A percentile compares a stretch with the other conserved stretches of the same genome.
These are phyloP conservation scores for Pulveroboletus sp. DNA, from an alignment of 768 basidiomycete species.

Conservation along the genomic window DNA sequence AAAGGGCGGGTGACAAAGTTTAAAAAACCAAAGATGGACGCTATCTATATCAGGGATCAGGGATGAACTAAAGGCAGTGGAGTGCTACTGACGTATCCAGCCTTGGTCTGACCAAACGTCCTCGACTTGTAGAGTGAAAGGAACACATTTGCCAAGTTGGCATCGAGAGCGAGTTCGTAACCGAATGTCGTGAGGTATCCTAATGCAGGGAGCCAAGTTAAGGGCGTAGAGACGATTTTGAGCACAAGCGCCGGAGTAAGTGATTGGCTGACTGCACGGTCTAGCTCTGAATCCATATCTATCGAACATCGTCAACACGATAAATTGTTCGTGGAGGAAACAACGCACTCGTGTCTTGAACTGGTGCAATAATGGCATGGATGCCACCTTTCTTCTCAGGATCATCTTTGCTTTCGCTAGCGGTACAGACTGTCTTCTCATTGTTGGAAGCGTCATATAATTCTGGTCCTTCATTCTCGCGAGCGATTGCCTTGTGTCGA, in stretches of 20 bases:
- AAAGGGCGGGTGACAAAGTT: slow-evolving; percentile 51
- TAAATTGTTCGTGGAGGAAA: neutral
- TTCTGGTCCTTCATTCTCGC: neutral
- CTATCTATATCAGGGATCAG: slow-evolving; percentile 16
- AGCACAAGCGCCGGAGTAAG: slow-evolving; percentile 35
- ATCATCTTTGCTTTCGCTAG: slow-evolving; percentile 22
- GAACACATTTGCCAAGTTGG: slow-evolving; percentile 47
- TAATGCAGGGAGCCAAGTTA: slow-evolving; percentile 55
- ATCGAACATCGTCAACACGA: neutral
- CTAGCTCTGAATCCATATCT: slow-evolving; percentile 35
- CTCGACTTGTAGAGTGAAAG: slow-evolving; percentile 36
- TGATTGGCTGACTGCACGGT: slow-evolving; percentile 44
- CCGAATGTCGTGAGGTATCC: slow-evolving; percentile 58
- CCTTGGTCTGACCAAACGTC: slow-evolving; percentile 45
- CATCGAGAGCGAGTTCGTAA: slow-evolving; percentile 55
- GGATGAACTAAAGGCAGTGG: slow-evolving; percentile 17
- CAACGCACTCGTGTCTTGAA: neutral
- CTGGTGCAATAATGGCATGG: slow-evolving; percentile 11
- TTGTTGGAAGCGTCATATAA: slow-evolving; percentile 6
- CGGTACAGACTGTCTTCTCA: slow-evolving; percentile 10
- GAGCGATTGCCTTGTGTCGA: slow-evolving; percentile 38
- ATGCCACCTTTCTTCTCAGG: slow-evolving; percentile 28
- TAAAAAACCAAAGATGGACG: slow-evolving; percentile 42
- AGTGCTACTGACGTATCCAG: slow-evolving; percentile 46
- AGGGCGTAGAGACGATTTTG: slow-evolving; percentile 36